phyloP scores from a whole-genome alignment of 225 moss, liverwort and hornwort species.

The Polytrichum commune region DNA sequence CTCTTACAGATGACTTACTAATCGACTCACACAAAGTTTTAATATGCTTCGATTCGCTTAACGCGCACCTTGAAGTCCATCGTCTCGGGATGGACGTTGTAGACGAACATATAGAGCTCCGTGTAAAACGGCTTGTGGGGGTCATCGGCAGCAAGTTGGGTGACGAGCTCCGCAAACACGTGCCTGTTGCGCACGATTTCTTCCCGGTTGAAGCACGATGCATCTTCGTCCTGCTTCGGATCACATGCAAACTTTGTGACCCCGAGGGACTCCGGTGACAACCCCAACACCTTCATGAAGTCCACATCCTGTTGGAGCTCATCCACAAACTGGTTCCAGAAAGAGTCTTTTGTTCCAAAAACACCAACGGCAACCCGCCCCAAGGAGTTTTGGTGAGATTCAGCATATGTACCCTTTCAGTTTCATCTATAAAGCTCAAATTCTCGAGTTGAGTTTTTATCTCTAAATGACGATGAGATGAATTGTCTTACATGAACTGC shows the following conservation, averaged over 20 bases:
- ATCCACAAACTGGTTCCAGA: constrained; percentile 49
- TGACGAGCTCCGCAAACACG: constrained; percentile 39
- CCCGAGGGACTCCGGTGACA: constrained; percentile 29
- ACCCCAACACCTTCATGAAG: constrained; percentile 12
- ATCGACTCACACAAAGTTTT: too few species aligned
- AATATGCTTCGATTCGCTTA: too few species aligned
- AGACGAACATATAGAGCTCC: constrained; percentile 35
- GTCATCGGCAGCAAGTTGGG: constrained; percentile 9
- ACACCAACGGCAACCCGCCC: too few species aligned
- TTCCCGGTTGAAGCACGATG: too few species aligned
- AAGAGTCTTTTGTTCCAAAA: not conserved
- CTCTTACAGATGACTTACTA: too few species aligned
- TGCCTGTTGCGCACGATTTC: constrained; percentile 19
- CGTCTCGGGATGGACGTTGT: constrained; percentile 18
- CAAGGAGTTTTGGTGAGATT: too few species aligned
- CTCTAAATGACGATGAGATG: too few species aligned
- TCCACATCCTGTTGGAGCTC: constrained; percentile 24
- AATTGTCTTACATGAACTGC: too few species aligned
- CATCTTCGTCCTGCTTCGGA: not conserved
- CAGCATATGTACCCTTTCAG: too few species aligned
- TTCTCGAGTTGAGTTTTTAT: too few species aligned
- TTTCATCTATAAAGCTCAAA: too few species aligned
- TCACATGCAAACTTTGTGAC: constrained; percentile 20
- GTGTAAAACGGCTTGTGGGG: constrained; percentile 12
- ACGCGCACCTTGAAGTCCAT: constrained; percentile 14